Base-by-base conservation (phyloP, 2,329 filamentous ascomycete species). In the Talaromyces rugulosus region DNA sequence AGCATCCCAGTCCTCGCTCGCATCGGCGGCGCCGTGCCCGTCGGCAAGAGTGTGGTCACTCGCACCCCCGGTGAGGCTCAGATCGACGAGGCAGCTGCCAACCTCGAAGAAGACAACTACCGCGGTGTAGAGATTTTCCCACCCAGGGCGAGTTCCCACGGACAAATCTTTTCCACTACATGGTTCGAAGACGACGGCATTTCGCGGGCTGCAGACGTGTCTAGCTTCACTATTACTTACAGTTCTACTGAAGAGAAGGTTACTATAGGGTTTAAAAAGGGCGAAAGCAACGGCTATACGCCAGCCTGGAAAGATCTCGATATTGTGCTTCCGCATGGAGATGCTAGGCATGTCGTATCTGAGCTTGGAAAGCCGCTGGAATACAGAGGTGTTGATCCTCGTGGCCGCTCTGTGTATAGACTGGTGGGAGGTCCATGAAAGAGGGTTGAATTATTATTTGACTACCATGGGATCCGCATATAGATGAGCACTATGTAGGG, bases 151-250 rank as follows among this genome's bases (percentile, higher is more conserved):
- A 76, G 72, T 28, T 78, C 74, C 2, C 70, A 76, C 44, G 78
- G 72, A 0, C 71, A 68, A 14, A 75, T 71, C 7, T 82, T 76
- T 63, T 64, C 63, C 16, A 78, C 72, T 14, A 78, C 72, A 0
- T 87, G 84, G 83, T 79, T 79, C 55, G 84, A 87, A 68, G 84
- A 87, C 63, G 83, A 87, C 70, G 84, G 83, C 0, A 78, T 85
- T 31, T 81, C 82, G 8, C 75, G 78, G 7, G 63, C 73, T 4
- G 73, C 77, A 2, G 66, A 69, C 18, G 77, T 81, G 27, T 77
- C 80, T 0, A 70, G 64, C 5, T 82, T 82, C 64, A 78, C 71
- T 0, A 47, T 83, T 33, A 71, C 60, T 30, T 84, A 83, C 64
- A 72, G 72, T 42, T 78, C 78, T 1, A 81, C 78, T 0, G 73